Evolutionary conservation across 1,284 basidiomycete genomes (phyloP), one percentile per base, ranked within the genome.

Genomic region (Pulveroboletus ridleyi): DNA sequence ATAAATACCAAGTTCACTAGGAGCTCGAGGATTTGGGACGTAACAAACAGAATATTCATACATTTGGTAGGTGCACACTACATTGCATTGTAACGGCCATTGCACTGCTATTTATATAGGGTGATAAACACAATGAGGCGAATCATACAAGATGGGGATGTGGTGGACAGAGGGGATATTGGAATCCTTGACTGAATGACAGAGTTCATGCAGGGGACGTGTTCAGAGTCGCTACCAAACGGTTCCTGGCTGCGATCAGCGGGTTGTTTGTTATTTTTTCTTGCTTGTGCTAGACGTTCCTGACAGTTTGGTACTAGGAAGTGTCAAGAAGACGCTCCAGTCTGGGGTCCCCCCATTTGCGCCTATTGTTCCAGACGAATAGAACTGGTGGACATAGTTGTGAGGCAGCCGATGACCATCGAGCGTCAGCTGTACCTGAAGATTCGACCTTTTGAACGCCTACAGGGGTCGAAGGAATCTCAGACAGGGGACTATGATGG

Each of bases 331-430:
- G 35, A 77, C 77, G 2, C 75, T 79, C 49, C 82, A 79, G 20
- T 73, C 76, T 1, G 60, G 74, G 25, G 71, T 77, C 22, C 69
- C 76, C 6, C 82, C 85, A 10, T 88, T 89, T 6, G 77, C 87
- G 0, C 82, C 90, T 4, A 85, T 91, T 57, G 66, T 89, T 39
- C 90, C 90, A 85, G 84, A 68, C 81, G 81, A 72, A 75, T 88
- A 67, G 88, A 88, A 65, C 75, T 92, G 17, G 68, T 87, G 17
- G 89, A 91, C 60, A 85, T 92, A 55, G 74, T 74, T 17, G 92
- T 92, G 0, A 83, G 93, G 39, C 93, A 95, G 76, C 77, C 95
- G 63, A 94, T 93, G 0, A 83, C 94, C 65, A 85, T 90, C 76
- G 93, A 95, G 74, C 86, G 86, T 63, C 82, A 84, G 20, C 78